Conservation (phyloP, 352 stramenopile genomes). For the Phytophthora hibernalis region DNA sequence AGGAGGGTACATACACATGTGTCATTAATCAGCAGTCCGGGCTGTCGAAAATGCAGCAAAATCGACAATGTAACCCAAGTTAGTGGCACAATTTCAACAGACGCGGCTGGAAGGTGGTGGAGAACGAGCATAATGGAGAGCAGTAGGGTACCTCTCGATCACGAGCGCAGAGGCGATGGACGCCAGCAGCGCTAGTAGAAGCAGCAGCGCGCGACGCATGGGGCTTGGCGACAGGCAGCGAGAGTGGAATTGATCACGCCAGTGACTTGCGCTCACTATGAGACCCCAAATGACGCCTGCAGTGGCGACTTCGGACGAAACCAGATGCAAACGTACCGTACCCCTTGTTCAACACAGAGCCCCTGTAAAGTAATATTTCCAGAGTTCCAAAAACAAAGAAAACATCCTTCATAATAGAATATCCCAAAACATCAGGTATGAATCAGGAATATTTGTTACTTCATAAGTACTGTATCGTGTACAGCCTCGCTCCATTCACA, state of each 20-base stretch:
- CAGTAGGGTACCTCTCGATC: slow-evolving; percentile 50
- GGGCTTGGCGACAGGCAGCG: slow-evolving; percentile 12
- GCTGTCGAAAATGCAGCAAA: slow-evolving; percentile 34
- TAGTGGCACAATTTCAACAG: too few species aligned
- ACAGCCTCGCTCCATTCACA: slow-evolving; percentile 19
- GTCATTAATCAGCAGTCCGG: slow-evolving; percentile 64
- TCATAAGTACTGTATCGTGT: slow-evolving; percentile 6
- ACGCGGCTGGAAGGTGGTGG: background rate
- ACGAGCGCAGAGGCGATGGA: slow-evolving; percentile 42
- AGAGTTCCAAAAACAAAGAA: background rate
- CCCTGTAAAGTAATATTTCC: background rate
- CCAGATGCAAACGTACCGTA: slow-evolving; percentile 1
- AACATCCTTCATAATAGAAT: background rate
- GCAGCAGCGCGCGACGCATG: slow-evolving; percentile 29
- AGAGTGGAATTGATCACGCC: slow-evolving; percentile 14
- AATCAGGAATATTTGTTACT: background rate
- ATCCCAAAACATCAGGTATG: background rate
- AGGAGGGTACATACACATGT: slow-evolving; percentile 61
- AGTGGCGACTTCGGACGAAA: slow-evolving; percentile 11
- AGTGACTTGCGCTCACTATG: slow-evolving; percentile 33
- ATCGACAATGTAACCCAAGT: slow-evolving; percentile 17
- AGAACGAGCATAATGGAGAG: background rate
- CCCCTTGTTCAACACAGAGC: background rate
- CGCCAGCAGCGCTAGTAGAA: slow-evolving; percentile 26
- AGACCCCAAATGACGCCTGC: slow-evolving; percentile 23